These are phyloP conservation scores for Silene coronaria DNA, from an alignment of 179 eudicot genomes.

Conservation along the genomic window DNA sequence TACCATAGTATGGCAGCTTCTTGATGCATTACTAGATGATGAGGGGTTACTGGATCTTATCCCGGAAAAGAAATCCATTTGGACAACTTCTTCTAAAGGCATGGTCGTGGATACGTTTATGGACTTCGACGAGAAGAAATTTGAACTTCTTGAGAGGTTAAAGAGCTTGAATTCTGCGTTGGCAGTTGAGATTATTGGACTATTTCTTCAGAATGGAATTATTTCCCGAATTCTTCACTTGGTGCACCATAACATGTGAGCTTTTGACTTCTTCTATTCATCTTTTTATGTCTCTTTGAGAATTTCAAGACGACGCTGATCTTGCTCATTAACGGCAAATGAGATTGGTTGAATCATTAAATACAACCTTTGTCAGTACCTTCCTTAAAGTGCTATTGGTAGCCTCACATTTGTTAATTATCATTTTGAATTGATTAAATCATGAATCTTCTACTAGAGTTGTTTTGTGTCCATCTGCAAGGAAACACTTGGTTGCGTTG, in stretches of 20 bases:
- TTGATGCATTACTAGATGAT: conserved; percentile 87
- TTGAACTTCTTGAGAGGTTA: conserved; percentile 49
- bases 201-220: conserved; percentile 55
- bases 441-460: background rate
- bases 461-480: background rate
- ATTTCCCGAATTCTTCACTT: conserved; percentile 75
- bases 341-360: background rate
- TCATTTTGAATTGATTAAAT: background rate
- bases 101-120: conserved; percentile 54
- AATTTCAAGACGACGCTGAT: background rate
- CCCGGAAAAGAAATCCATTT: conserved; percentile 52
- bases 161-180: conserved; percentile 50
- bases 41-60: conserved; percentile 77
- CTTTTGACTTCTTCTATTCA: conserved; percentile 19
- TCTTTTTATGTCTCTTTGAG: background rate
- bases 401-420: background rate
- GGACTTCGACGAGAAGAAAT: conserved; percentile 41
- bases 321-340: background rate
- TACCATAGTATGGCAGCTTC: conserved; percentile 73
- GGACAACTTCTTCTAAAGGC: conserved; percentile 46
- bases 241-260: conserved; percentile 89
- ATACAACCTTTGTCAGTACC: background rate
- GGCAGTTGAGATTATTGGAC: conserved; percentile 65
- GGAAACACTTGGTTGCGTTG: background rate
- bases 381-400: background rate